Evolutionary conservation across 768 basidiomycete genomes (phyloP), one percentile per base, ranked within the genome.

Genomic region (Suillus spraguei): DNA sequence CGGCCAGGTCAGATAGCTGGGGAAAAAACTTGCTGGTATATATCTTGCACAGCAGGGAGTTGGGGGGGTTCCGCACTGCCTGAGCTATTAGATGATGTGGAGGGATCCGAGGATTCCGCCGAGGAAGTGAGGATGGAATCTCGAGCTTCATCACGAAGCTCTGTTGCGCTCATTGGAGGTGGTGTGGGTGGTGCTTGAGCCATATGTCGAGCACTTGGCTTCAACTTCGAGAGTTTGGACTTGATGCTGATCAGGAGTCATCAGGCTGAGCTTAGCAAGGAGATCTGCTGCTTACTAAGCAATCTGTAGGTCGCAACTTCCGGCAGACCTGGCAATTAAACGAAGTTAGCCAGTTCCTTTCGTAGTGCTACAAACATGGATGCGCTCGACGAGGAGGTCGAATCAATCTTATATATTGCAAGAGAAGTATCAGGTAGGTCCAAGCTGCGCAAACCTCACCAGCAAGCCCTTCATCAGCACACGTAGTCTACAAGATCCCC

Each of bases 401-500:
- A 96, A 76, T 94, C 93, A 53, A 85, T 96, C 68, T 80, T 97
- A 42, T 95, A 93, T 76, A 88, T 97, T 66, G 90, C 87, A n/a
- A 83, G 95, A 46, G 95, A 96, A 80, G 83, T 96, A 60, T 95
- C 91, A 81, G 94, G 94, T 94, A 69, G 72, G 79, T 76, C 52
- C 33, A 42, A 22, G 38, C 24, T 38, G 56, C 24, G 28, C 17
- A 11, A 59, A 55, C 50, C 52, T 53, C 49, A 60, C 39, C 60
- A 46, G 36, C 55, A 55, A 36, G 47, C 64, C 2, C 32, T 72
- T 63, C 68, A 66, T 64, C 60, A 72, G 65, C 50, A 22, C 44
- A 59, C 66, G 24, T 75, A 96, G 95, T 97, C 42, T 97, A 90
- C 82, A 93, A 90, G 80, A 94, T 97, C 54, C 95, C 95, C 2